A percentile compares a stretch with the other conserved stretches of the same genome.
Evolutionary conservation across 345 rosid species (phyloP).

Genomic region (Arabidopsis arenosa): DNA sequence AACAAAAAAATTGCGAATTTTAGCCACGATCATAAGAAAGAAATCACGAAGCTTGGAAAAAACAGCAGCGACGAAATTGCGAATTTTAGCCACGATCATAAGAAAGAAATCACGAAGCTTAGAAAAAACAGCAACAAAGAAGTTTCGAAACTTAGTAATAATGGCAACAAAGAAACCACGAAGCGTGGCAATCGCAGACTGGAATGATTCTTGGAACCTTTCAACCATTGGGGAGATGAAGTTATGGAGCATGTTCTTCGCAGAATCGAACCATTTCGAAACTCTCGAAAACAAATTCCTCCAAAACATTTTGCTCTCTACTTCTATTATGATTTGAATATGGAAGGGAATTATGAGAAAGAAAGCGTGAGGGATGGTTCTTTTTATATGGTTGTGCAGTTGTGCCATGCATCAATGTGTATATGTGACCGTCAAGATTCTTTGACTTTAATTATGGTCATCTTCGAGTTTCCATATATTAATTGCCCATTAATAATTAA

Average conservation of each 20-base stretch:
- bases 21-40: too few species aligned
- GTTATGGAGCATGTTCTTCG: not conserved
- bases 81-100: not conserved
- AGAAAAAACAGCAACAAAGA: not conserved
- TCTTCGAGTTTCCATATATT: not conserved
- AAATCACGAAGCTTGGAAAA: too few species aligned
- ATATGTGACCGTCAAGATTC: slow-evolving; percentile 27
- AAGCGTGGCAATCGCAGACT: not conserved
- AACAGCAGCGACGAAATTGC: not conserved
- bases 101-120: not conserved
- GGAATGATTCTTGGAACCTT: not conserved
- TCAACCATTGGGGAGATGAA: not conserved
- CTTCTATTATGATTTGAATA: not conserved
- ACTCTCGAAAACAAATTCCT: slow-evolving; percentile 10
- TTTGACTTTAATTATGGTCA: slow-evolving; percentile 1
- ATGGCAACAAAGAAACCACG: not conserved
- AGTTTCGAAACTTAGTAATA: not conserved
- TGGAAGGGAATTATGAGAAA: not conserved
- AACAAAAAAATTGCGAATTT: not conserved
- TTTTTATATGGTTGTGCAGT: slow-evolving; percentile 9
- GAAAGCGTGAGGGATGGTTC: not conserved
- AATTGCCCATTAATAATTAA: not conserved
- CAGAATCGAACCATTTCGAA: slow-evolving; percentile 24
- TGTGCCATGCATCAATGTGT: slow-evolving; percentile 16
- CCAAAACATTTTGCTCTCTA: slow-evolving; percentile 22